Base-by-base conservation (phyloP, 345 rosid genomes). In the Lepidium sativum region DNA sequence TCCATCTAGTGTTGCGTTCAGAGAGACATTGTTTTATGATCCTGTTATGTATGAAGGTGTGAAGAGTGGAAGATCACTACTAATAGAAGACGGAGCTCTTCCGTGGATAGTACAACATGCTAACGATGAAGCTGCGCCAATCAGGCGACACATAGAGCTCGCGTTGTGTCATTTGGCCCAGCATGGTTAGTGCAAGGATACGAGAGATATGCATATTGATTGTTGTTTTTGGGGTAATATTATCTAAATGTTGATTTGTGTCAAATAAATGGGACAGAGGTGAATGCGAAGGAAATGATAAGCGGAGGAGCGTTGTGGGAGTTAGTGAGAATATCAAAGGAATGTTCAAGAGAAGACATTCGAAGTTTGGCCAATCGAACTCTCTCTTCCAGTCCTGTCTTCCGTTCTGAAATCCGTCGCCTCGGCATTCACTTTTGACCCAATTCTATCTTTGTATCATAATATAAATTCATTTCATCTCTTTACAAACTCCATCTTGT, bases 81-180 rank as follows among this genome's bases (percentile, higher is more conserved):
- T 95, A 58, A 84, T 95, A 20, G 98, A 88, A 69, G 99, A 95
- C 43, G 88, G 94, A 38, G 94, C 86, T 41, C 97, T 95, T 76
- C 95, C 94, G 35, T 91, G 99, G 99, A 91, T 95, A 42, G 97
- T 95, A 27, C 92, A 91, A 68, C 92, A 88, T 64, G 95, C 99
- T 1, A 91, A 85, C 25, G 81, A 83, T 53, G 98, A 88, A 74
- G 84, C 97, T 60, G 85, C 98, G 15, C 85, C 86, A 32, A 91
- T 95, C 75, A 83, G 90, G 75, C 95, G 98, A 51, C 99, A 95
- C 78, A 81, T 85, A 50, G 99, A 91, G 84, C 99, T 95, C 34
- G 98, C 99, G 15, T 80, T 95, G 23, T 95, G 99, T 76, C 98
- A 95, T 75, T 69, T 95, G 51, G 99, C 96, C 53, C 99, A 95